These are phyloP conservation scores for Aureobasidium pullulans DNA, from an alignment of 2,329 filamentous ascomycete genomes.

Conservation along the genomic window DNA sequence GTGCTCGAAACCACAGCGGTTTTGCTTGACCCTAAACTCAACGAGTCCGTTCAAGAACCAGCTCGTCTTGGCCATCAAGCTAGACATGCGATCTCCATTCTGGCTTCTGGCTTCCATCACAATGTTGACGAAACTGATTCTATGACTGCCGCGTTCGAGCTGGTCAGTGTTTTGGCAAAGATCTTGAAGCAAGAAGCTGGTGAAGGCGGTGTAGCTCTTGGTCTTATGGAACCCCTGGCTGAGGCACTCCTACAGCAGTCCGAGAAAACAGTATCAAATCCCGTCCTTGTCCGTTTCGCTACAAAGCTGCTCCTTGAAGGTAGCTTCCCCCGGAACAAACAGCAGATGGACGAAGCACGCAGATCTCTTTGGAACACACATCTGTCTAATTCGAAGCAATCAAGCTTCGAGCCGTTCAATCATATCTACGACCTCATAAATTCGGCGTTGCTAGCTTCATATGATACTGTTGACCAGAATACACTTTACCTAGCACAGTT, in stretches of 20 bases:
- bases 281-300: slow-evolving; percentile 15
- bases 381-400: slow-evolving; percentile 24
- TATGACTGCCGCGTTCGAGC: background rate
- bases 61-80: slow-evolving; percentile 7
- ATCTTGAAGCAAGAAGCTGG: slow-evolving; percentile 12
- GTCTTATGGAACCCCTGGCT: slow-evolving; percentile 14
- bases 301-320: slow-evolving; percentile 20
- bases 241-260: background rate
- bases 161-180: background rate
- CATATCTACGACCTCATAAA: slow-evolving; percentile 57
- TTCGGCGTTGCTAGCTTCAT: slow-evolving; percentile 48
- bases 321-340: slow-evolving; percentile 49
- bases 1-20: background rate
- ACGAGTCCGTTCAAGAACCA: slow-evolving; percentile 8
- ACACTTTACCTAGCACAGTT: slow-evolving; percentile 29
- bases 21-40: background rate
- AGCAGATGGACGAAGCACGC: slow-evolving; percentile 58
- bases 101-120: slow-evolving; percentile 6
- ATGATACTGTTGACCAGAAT: slow-evolving; percentile 45
- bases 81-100: slow-evolving; percentile 9
- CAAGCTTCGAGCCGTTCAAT: slow-evolving; percentile 53
- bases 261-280: background rate
- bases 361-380: slow-evolving; percentile 59
- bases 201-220: slow-evolving; percentile 12
- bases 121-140: background rate